These are phyloP conservation scores for Zygoascus hellenicus DNA, from an alignment of 1,139 yeast genomes.

Conservation along the genomic window DNA sequence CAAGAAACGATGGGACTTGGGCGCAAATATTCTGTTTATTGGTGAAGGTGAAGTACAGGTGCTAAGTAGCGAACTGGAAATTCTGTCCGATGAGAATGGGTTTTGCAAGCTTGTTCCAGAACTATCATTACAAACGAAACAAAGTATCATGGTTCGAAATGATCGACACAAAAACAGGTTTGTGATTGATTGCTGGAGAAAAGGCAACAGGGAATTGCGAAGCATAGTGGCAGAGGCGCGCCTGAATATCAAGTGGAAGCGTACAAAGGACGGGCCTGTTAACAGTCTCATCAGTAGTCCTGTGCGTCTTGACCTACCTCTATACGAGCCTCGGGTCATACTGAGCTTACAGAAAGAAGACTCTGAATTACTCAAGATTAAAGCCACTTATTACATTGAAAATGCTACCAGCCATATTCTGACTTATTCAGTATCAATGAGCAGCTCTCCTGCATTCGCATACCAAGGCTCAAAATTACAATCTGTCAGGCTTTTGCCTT, in stretches of 20 bases:
- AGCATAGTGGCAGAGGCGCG: conserved; percentile 32
- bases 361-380: conserved; percentile 17
- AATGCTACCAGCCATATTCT: conserved; percentile 69
- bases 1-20: conserved; percentile 30
- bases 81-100: conserved; percentile 17
- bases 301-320: conserved; percentile 45
- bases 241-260: conserved; percentile 29
- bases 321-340: conserved; percentile 65
- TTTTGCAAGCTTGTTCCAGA: conserved; percentile 18
- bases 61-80: conserved; percentile 20
- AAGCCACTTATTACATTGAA: conserved; percentile 52
- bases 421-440: conserved; percentile 50
- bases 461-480: conserved; percentile 35
- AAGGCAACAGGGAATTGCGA: conserved; percentile 25
- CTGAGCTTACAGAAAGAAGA: conserved; percentile 27
- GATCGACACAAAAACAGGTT: conserved; percentile 23
- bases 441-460: conserved; percentile 37
- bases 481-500: conserved; percentile 56
- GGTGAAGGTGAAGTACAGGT: conserved; percentile 24
- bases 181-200: conserved; percentile 25
- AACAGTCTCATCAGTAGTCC: conserved; percentile 28
- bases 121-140: conserved; percentile 6
- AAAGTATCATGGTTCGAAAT: conserved; percentile 24
- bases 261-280: conserved; percentile 14
- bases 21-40: conserved; percentile 24